A percentile compares a stretch with the other conserved stretches of the same genome.
These are phyloP conservation scores for Mentha longifolia DNA, from an alignment of 257 asterid species.

Conservation along the genomic window DNA sequence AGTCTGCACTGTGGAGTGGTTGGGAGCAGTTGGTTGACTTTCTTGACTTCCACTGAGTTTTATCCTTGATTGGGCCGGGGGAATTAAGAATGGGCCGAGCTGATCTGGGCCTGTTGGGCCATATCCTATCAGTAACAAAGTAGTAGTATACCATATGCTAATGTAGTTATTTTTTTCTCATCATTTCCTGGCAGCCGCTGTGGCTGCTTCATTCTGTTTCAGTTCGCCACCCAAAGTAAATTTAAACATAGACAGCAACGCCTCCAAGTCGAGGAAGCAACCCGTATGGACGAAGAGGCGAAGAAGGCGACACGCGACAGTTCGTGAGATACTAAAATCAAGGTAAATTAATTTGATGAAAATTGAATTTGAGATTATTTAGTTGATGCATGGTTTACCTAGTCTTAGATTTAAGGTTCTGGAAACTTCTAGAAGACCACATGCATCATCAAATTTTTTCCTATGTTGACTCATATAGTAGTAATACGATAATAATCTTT, in stretches of 20 bases:
- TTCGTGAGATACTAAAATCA: slow-evolving; percentile 27
- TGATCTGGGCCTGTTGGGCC: no score
- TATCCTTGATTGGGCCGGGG: no score
- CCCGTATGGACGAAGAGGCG: slow-evolving; percentile 73
- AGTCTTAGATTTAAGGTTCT: not conserved
- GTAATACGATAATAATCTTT: not conserved
- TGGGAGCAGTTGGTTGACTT: no score
- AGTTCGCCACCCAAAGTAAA: slow-evolving; percentile 75
- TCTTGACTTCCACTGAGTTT: no score
- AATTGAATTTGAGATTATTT: no score
- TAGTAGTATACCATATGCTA: slow-evolving; percentile 1
- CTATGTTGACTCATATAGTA: not conserved
- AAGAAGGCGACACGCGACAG: slow-evolving; percentile 43
- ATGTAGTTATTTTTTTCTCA: not conserved
- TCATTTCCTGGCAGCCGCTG: slow-evolving; percentile 60
- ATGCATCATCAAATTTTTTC: not conserved
- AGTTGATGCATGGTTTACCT: not conserved
- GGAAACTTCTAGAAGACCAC: not conserved
- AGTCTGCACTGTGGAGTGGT: no score
- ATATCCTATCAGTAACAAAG: not conserved
- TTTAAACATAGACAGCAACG: slow-evolving; percentile 78
- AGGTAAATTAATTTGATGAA: no score
- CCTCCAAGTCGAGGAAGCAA: slow-evolving; percentile 74
- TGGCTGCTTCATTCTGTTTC: slow-evolving; percentile 89
- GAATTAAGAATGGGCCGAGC: no score